Conservation (phyloP, 768 basidiomycete species). For the Phaeolepiota aurea region DNA sequence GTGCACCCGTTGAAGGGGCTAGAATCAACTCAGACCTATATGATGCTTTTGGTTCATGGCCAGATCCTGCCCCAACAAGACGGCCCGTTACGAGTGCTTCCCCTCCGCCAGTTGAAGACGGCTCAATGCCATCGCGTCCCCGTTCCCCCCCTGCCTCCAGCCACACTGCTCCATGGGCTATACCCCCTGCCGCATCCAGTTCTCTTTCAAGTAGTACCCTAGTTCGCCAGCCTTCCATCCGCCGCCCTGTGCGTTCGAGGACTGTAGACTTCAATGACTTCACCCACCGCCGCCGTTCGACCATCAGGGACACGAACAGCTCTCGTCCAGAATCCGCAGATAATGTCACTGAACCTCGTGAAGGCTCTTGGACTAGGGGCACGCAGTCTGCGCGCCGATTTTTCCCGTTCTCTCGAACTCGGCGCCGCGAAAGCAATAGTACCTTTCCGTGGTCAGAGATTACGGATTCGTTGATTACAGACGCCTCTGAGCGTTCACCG, state of each 20-base stretch:
- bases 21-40: constrained; percentile 54
- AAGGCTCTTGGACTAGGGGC: constrained; percentile 10
- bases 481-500: background rate
- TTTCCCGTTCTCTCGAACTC: constrained; percentile 42
- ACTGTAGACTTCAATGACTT: constrained; percentile 69
- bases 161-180: constrained; percentile 25
- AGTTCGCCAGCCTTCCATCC: constrained; percentile 52
- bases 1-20: constrained; percentile 38
- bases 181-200: constrained; percentile 10
- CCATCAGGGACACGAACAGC: constrained; percentile 26
- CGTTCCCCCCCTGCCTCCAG: constrained; percentile 15
- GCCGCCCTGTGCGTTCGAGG: constrained; percentile 45
- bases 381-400: constrained; percentile 37
- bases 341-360: constrained; percentile 18
- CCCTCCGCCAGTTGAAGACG: constrained; percentile 7
- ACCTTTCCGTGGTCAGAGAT: constrained; percentile 16
- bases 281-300: constrained; percentile 53
- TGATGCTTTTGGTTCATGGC: constrained; percentile 43
- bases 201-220: constrained; percentile 19
- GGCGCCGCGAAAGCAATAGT: constrained; percentile 27
- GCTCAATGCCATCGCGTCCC: constrained; percentile 8
- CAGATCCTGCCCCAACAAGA: constrained; percentile 2
- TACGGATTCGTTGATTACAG: constrained; percentile 6
- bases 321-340: constrained; percentile 19
- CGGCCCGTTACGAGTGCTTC: constrained; percentile 9